Base-by-base conservation (phyloP, 768 basidiomycete species). In the Amanita pseudoporphyria region DNA sequence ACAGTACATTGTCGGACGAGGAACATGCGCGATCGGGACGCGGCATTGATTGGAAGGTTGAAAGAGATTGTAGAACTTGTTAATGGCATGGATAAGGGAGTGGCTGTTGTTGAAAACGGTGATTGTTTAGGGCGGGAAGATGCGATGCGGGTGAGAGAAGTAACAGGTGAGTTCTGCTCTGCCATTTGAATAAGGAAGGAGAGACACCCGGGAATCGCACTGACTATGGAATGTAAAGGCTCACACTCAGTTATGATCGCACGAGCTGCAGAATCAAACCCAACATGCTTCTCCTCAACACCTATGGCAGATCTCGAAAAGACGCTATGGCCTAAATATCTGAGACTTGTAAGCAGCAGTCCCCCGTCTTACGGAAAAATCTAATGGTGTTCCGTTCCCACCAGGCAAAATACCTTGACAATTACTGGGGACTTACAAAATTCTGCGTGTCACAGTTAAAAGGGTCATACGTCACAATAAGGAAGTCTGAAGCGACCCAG, bases 221-320 rank as follows among this genome's bases (percentile, higher is more conserved):
- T 16, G 42, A 35, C 31, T 22, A 35, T 26, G 47, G n/a, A 6
- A 4, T 22, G 47, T 26, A 6, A 33, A 86, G 85, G 83, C 3
- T 91, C 90, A 9, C 80, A 87, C 58, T 93, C 91, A 0, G 83
- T 92, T 35, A 99, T 99, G 96, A 86, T 99, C 35, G 96, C 96
- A 18, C 84, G 93, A 5, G 92, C 84, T 1, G 96, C 94, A 5
- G 96, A 99, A 64, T 67, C 84, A 4, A 99, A 98, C 64, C 90
- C 92, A 0, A 82, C 87, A 0, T 86, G 91, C 57, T 98, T 98
- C 71, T 78, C 79, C 2, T 66, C 76, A 14, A 76, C 62, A 0
- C 86, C 87, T 2, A 68, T 90, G 21, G 61, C 69, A 10, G 86
- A 92, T 56, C 66, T 92, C 1, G 84, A 87, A 53, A 65, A 67